Evolutionary conservation across 139 green algal species (phyloP).

Genomic region (Gonium pectorale): DNA sequence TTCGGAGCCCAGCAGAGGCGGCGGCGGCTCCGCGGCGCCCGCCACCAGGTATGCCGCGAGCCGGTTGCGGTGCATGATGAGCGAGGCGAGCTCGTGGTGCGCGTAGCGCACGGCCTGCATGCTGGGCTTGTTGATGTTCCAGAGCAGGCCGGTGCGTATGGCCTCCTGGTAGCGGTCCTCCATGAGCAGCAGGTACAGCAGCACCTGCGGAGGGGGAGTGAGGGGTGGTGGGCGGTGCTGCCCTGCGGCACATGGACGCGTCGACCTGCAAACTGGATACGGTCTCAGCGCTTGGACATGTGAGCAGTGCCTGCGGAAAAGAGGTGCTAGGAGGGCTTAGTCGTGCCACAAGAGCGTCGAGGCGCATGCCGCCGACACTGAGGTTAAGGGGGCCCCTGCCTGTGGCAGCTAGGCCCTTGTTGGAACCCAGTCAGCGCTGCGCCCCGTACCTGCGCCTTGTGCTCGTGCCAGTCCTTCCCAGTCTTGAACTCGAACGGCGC

Average conservation of each 20-base stretch:
- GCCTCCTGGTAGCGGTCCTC: conserved; percentile 78
- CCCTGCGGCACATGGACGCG: too few species aligned
- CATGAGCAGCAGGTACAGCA: conserved; percentile 89
- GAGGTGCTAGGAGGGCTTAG: too few species aligned
- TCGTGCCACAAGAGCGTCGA: too few species aligned
- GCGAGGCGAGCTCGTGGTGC: conserved; percentile 62
- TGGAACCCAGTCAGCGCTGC: too few species aligned
- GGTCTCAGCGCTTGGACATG: too few species aligned
- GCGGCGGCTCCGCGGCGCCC: conserved; percentile 41
- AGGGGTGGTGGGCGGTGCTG: not conserved
- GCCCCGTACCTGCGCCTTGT: conserved; percentile 82
- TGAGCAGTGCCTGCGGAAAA: too few species aligned
- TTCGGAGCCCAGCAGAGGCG: conserved; percentile 48
- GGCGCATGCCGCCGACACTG: too few species aligned
- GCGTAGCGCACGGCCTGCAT: conserved; percentile 49
- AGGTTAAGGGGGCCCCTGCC: too few species aligned
- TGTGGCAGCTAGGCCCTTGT: too few species aligned
- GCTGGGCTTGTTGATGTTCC: conserved; percentile 63
- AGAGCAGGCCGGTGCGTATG: conserved; percentile 75
- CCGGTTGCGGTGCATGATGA: conserved; percentile 64
- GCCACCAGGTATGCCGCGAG: conserved; percentile 70
- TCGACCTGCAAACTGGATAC: too few species aligned
- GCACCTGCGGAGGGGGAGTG: conserved; percentile 69
- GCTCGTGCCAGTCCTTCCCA: conserved; percentile 74
- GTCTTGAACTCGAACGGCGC: conserved; percentile 97